Evolutionary conservation across 768 basidiomycete species (phyloP).

Genomic region (Boletales sp.): DNA sequence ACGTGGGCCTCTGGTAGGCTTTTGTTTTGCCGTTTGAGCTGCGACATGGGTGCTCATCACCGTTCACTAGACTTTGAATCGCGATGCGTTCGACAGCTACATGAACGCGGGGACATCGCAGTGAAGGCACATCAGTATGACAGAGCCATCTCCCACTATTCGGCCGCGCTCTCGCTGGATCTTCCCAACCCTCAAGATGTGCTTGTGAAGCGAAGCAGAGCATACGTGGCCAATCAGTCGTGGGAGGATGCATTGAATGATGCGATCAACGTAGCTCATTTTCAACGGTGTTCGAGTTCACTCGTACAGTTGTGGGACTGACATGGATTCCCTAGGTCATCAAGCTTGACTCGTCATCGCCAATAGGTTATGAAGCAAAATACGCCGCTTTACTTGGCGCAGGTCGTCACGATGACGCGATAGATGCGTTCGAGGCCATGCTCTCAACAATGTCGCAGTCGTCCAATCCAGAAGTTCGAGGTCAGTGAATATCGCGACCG

Average conservation of each 20-base stretch:
- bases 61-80: neutral
- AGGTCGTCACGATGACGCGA: neutral
- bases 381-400: conserved; percentile 4
- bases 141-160: neutral
- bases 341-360: conserved; percentile 3
- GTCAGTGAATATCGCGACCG: neutral
- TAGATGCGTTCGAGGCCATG: conserved; percentile 4
- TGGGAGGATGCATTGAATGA: conserved; percentile 2
- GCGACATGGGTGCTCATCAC: too few relatives aligned
- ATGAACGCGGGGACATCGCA: neutral
- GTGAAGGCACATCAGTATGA: neutral
- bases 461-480: neutral
- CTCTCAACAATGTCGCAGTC: conserved; percentile 6
- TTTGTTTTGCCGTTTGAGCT: too few relatives aligned
- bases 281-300: neutral
- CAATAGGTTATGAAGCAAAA: conserved; percentile 8
- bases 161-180: neutral
- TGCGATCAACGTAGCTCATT: neutral
- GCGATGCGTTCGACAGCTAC: neutral
- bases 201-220: neutral
- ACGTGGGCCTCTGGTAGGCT: neutral
- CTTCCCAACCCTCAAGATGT: neutral
- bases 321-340: conserved; percentile 1
- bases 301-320: neutral
- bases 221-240: neutral